Evolutionary conservation across 345 rosid species (phyloP).

Genomic region (Corchorus olitorius): DNA sequence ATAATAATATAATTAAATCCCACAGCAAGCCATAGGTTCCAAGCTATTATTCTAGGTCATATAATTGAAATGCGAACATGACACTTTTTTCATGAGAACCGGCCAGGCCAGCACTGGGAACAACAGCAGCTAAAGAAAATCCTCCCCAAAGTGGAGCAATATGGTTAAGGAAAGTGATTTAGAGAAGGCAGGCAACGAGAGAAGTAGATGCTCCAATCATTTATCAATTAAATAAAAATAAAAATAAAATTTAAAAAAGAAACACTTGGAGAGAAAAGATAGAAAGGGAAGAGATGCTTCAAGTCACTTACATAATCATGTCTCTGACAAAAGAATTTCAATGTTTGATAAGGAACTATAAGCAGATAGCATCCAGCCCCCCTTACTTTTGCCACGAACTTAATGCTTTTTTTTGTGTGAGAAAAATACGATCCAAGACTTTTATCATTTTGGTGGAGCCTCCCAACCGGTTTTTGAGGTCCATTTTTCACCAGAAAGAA

Average conservation of each 20-base stretch:
- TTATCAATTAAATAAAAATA: conserved; percentile 1
- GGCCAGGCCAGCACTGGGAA: neutral
- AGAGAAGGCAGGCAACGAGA: neutral
- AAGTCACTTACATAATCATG: conserved; percentile 11
- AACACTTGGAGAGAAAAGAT: neutral
- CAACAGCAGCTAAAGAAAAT: neutral
- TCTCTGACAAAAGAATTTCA: conserved; percentile 14
- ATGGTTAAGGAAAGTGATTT: neutral
- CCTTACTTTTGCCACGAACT: neutral
- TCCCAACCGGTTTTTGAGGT: too few species aligned
- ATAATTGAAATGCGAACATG: conserved; percentile 2
- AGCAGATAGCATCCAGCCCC: conserved; percentile 2
- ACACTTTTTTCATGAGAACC: neutral
- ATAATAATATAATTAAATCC: too few species aligned
- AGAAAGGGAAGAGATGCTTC: neutral
- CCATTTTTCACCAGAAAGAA: too few species aligned
- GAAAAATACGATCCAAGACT: neutral
- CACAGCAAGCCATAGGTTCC: neutral
- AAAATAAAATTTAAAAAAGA: neutral
- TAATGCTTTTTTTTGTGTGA: neutral
- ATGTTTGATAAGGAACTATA: neutral
- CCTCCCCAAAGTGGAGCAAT: neutral
- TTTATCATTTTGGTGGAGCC: neutral
- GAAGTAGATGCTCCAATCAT: conserved; percentile 16
- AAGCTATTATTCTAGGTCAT: neutral